A percentile compares a stretch with the other conserved stretches of the same genome.
phyloP scores from a whole-genome alignment of 257 asterid genomes.

The Lycium barbarum region DNA sequence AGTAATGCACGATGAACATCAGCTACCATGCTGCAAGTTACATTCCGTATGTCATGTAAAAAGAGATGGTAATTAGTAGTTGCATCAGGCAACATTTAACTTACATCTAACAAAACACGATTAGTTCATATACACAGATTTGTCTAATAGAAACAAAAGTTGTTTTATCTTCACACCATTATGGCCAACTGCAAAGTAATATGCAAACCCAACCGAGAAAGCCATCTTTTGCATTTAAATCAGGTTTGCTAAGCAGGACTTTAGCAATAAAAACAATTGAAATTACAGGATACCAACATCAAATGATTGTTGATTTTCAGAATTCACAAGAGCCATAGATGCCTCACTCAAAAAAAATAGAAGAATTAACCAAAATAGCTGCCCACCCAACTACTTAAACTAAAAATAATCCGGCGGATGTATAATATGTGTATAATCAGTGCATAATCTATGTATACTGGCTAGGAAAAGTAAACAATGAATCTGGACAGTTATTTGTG shows the following conservation, averaged over 20 bases:
- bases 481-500: too few species aligned
- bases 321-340: background rate
- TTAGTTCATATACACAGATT: background rate
- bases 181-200: background rate
- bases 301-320: background rate
- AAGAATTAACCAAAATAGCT: too few species aligned
- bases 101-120: too few species aligned
- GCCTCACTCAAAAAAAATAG: too few species aligned
- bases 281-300: background rate
- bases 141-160: background rate
- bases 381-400: too few species aligned
- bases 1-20: conserved; percentile 98
- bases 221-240: conserved; percentile 2
- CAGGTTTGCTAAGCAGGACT: background rate
- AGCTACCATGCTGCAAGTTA: conserved; percentile 82
- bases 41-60: conserved; percentile 8
- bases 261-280: background rate
- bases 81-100: background rate
- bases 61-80: background rate
- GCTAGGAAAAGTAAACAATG: too few species aligned
- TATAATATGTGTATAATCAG: too few species aligned
- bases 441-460: too few species aligned
- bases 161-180: background rate
- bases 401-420: too few species aligned
- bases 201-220: background rate